Percentiles rank a stretch among this genome's conserved stretches.
phyloP scores from a whole-genome alignment of 805 yeast species.

The Suhomyces sp. region DNA sequence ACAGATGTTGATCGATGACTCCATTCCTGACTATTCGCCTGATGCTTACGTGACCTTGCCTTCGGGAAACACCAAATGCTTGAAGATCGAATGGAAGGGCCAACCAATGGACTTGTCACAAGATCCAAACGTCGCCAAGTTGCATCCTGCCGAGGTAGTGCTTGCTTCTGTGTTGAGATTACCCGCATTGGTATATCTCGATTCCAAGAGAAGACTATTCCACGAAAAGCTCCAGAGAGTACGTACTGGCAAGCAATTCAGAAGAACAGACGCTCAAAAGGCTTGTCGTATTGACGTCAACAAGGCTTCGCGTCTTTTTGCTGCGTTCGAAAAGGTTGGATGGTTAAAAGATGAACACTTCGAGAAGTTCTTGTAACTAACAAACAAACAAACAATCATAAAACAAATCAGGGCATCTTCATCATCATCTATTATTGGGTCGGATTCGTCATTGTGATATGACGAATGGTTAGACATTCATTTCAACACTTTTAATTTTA shows the following conservation, averaged over 20 bases:
- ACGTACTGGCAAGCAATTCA: constrained; percentile 70
- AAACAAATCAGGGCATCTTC: no score
- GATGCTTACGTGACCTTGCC: constrained; percentile 59
- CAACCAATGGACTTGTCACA: constrained; percentile 86
- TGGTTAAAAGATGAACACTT: constrained; percentile 84
- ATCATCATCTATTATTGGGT: no score
- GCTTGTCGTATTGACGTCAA: constrained; percentile 97
- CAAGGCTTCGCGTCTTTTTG: constrained; percentile 87
- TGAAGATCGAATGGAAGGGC: constrained; percentile 96
- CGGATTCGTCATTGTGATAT: no score
- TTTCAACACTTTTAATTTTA: no score
- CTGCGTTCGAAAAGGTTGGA: constrained; percentile 88
- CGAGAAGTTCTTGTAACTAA: constrained; percentile 16
- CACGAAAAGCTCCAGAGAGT: constrained; percentile 82
- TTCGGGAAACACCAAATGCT: constrained; percentile 58
- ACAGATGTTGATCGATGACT: constrained; percentile 61
- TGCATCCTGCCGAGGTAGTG: constrained; percentile 89
- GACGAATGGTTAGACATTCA: no score
- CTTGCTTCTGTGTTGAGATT: constrained; percentile 87
- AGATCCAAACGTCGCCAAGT: constrained; percentile 69
- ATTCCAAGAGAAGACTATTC: constrained; percentile 69
- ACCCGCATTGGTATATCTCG: constrained; percentile 81
- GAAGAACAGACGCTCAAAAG: constrained; percentile 97
- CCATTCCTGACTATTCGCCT: constrained; percentile 84
- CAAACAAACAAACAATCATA: no score